phyloP scores from a whole-genome alignment of 2,329 filamentous ascomycete species.

The Chaetomium olivaceum region DNA sequence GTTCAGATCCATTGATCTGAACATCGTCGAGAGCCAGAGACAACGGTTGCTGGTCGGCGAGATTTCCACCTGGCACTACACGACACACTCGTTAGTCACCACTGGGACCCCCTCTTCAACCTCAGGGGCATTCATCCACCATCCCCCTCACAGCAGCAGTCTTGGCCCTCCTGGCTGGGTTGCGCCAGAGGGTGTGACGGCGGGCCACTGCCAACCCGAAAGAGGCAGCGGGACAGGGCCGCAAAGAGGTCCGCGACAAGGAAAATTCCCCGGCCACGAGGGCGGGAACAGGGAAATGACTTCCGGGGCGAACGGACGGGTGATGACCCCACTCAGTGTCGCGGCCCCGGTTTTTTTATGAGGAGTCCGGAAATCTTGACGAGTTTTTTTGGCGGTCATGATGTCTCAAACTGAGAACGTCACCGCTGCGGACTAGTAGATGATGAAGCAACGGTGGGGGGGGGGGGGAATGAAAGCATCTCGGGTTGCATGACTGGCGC shows the following conservation, averaged over 20 bases:
- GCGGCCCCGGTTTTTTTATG: background rate
- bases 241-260: constrained; percentile 37
- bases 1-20: background rate
- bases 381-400: background rate
- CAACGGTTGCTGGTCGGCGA: background rate
- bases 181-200: constrained; percentile 5
- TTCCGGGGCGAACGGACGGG: constrained; percentile 8
- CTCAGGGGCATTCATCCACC: background rate
- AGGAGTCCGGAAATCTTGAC: background rate
- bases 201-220: constrained; percentile 12
- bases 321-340: background rate
- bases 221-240: constrained; percentile 30
- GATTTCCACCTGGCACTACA: background rate
- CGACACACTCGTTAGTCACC: background rate
- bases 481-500: background rate
- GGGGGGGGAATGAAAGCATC: background rate
- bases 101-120: background rate
- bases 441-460: background rate
- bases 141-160: too few species aligned
- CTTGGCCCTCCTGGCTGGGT: background rate
- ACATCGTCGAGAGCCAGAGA: background rate
- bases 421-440: background rate
- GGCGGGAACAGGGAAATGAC: constrained; percentile 33
- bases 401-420: background rate
- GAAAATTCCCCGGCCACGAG: constrained; percentile 39